Evolutionary conservation across 2,329 filamentous ascomycete species (phyloP), one percentile per base, ranked within the genome.

Genomic region (Dothideomycetes sp.): DNA sequence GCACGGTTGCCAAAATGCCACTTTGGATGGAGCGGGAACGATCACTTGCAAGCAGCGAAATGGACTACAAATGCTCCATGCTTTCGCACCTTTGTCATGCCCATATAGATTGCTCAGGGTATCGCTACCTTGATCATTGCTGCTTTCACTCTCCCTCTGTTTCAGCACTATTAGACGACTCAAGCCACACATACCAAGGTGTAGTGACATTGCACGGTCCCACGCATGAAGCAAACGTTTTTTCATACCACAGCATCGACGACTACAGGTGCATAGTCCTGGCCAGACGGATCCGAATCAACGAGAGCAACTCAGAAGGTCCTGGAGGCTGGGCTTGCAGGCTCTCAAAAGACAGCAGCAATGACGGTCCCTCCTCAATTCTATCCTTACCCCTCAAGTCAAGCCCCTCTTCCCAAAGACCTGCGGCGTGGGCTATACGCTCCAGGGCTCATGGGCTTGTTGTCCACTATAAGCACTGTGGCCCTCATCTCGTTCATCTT

Each of bases 361-460:
- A n/a, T n/a, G n/a, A n/a, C n/a, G n/a, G n/a, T n/a, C n/a, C n/a
- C n/a, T n/a, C n/a, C n/a, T n/a, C n/a, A n/a, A 19, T 34, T 36
- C 46, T 57, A 51, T 19, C 49, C 52, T 8, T 14, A 44, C 19
- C 54, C 55, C 2, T 54, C 53, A 47, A 53, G 47, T 42, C 32
- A 46, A 12, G 19, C 39, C 1, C 36, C 41, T 4, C 49, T 59
- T 5, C 32, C 47, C 3, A 15, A 16, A 7, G 41, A 18, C 8
- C 36, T 57, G 5, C 45, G 45, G 15, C 22, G 45, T 30, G 55
- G 53, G 31, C 47, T 58, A 7, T 42, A 56, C 7, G 46, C 51
- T 5, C 41, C 56, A 14, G 55, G 49, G 3, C 34, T 51, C 3
- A 38, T 54, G 3, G 55, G 49, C 2, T 33, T 52, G 2, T 42